Percentiles rank a stretch among this genome's conserved stretches.
Conservation (phyloP, 2,329 filamentous ascomycete species). For the Pyrenochaeta sp. region DNA sequence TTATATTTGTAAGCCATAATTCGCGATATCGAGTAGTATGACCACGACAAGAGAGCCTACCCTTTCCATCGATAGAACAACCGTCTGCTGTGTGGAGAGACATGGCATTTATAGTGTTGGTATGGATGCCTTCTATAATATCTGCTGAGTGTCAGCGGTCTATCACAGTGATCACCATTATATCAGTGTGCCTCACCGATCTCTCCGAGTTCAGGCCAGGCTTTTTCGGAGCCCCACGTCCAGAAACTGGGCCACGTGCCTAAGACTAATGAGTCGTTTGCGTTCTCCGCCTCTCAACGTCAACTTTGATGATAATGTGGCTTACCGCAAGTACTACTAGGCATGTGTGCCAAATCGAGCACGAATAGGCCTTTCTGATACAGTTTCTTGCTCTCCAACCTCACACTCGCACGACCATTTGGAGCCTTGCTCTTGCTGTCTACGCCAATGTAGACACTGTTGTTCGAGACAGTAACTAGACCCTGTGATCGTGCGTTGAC, state of each 20-base stretch:
- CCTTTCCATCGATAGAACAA: constrained; percentile 24
- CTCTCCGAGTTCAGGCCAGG: constrained; percentile 32
- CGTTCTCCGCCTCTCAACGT: not conserved
- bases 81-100: constrained; percentile 28
- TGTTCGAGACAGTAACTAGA: constrained; percentile 26
- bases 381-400: constrained; percentile 53
- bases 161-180: not conserved
- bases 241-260: constrained; percentile 55
- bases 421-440: constrained; percentile 49
- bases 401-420: constrained; percentile 52
- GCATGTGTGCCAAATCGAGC: constrained; percentile 57
- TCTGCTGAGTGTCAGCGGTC: constrained; percentile 34
- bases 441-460: constrained; percentile 52
- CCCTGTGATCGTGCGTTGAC: constrained; percentile 45
- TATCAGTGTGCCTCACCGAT: constrained; percentile 30
- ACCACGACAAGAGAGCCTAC: not conserved
- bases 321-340: constrained; percentile 52
- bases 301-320: not conserved
- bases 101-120: constrained; percentile 25
- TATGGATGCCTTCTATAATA: constrained; percentile 51
- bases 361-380: constrained; percentile 56
- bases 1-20: not conserved
- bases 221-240: constrained; percentile 39
- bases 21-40: not conserved
- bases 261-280: constrained; percentile 26